Percentiles rank a stretch among this genome's conserved stretches.
Evolutionary conservation across 768 basidiomycete genomes (phyloP).

Genomic region (Pleurotus eryngii): DNA sequence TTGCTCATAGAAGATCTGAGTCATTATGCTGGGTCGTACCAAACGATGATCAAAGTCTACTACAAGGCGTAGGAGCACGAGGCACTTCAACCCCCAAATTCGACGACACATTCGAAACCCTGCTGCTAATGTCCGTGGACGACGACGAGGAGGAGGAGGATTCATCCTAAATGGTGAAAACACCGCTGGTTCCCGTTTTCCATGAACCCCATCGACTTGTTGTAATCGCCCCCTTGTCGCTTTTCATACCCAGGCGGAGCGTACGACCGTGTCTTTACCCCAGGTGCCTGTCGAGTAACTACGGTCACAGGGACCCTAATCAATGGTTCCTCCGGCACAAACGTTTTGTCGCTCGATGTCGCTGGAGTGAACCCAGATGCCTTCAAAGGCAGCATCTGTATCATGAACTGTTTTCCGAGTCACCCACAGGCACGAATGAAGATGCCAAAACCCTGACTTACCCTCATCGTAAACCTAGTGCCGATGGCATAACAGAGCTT

Average conservation of each 20-base stretch:
- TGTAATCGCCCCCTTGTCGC: conserved; percentile 43
- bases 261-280: conserved; percentile 38
- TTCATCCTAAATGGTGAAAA: conserved; percentile 20
- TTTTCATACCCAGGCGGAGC: conserved; percentile 52
- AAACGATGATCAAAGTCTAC: conserved; percentile 46
- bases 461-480: conserved; percentile 45
- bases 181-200: conserved; percentile 59
- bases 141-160: neutral
- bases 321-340: conserved; percentile 22
- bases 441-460: conserved; percentile 22
- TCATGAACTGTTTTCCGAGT: conserved; percentile 34
- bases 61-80: conserved; percentile 53
- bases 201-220: conserved; percentile 46
- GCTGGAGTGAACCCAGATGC: conserved; percentile 38
- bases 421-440: neutral
- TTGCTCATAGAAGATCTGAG: conserved; percentile 52
- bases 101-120: conserved; percentile 71
- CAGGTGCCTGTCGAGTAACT: conserved; percentile 33
- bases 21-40: conserved; percentile 60
- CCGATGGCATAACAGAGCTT: conserved; percentile 52
- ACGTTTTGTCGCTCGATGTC: neutral
- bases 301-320: conserved; percentile 39
- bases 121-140: conserved; percentile 48
- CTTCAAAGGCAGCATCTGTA: conserved; percentile 40
- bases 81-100: conserved; percentile 41